A percentile compares a stretch with the other conserved stretches of the same genome.
Conservation (phyloP, 108 stramenopile genomes). For the Skeletonema marinoi region DNA sequence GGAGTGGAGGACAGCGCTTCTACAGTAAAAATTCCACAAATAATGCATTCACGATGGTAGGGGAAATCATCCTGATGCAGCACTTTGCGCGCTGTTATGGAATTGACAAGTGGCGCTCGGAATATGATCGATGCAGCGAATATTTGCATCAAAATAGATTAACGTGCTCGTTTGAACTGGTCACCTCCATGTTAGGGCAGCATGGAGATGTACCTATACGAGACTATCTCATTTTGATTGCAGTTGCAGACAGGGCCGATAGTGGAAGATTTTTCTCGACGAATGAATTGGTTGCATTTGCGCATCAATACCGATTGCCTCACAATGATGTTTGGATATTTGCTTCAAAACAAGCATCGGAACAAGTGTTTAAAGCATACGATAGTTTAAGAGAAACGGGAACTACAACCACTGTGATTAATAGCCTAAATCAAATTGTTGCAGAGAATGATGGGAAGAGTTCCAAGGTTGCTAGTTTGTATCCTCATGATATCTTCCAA, state of each 20-base stretch:
- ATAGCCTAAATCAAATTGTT: constrained; percentile 47
- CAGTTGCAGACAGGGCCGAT: constrained; percentile 64
- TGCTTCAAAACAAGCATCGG: constrained; percentile 23
- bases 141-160: constrained; percentile 58
- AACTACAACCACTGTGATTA: constrained; percentile 54
- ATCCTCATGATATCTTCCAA: constrained; percentile 74
- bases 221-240: constrained; percentile 80
- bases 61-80: constrained; percentile 76
- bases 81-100: constrained; percentile 57
- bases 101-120: not conserved
- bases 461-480: constrained; percentile 51
- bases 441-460: constrained; percentile 24
- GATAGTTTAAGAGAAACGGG: constrained; percentile 71
- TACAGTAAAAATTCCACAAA: constrained; percentile 83
- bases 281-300: constrained; percentile 59
- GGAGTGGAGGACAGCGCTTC: constrained; percentile 80
- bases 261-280: constrained; percentile 67
- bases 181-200: constrained; percentile 78
- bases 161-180: constrained; percentile 80
- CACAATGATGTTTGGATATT: constrained; percentile 88
- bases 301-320: constrained; percentile 74
- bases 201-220: constrained; percentile 75
- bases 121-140: constrained; percentile 67
- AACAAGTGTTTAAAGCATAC: constrained; percentile 64
- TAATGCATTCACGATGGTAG: constrained; percentile 67